phyloP scores from a whole-genome alignment of 2,329 filamentous ascomycete species.

The Neonectria neomacrospora region DNA sequence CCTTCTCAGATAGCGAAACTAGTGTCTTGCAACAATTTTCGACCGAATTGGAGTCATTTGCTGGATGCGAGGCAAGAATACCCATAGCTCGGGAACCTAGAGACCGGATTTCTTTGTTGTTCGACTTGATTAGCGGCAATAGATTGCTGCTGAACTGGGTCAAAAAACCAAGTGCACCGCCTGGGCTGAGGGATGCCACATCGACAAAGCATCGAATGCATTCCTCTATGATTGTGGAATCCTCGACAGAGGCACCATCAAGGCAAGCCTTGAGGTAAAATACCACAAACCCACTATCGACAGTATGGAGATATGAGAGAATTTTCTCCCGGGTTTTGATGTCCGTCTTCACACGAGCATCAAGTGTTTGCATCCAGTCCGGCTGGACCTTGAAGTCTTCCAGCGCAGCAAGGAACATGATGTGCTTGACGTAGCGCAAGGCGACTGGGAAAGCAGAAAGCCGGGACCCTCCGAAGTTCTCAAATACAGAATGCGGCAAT shows the following conservation, averaged over 20 bases:
- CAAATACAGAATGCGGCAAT: conserved; percentile 45
- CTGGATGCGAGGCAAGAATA: conserved; percentile 76
- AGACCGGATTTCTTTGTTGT: conserved; percentile 74
- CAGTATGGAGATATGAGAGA: conserved; percentile 60
- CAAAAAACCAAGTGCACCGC: conserved; percentile 62
- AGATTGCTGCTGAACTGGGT: conserved; percentile 63
- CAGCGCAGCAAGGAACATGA: conserved; percentile 63
- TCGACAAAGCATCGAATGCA: conserved; percentile 66
- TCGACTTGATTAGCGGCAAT: conserved; percentile 72
- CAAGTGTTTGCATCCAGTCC: conserved; percentile 86
- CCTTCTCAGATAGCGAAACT: conserved; percentile 56
- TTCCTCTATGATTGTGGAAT: conserved; percentile 55
- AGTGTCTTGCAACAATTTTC: conserved; percentile 47
- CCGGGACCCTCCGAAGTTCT: conserved; percentile 60
- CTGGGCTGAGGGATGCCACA: conserved; percentile 62
- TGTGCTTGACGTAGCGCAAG: conserved; percentile 72
- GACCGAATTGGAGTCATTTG: conserved; percentile 51
- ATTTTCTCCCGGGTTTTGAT: conserved; percentile 70
- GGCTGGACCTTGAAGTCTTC: conserved; percentile 70
- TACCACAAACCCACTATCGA: conserved; percentile 53
- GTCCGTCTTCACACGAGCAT: conserved; percentile 77
- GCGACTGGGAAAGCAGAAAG: conserved; percentile 73
- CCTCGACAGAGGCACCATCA: conserved; percentile 63
- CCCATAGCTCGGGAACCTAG: conserved; percentile 78
- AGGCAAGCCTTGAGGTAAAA: conserved; percentile 66